Evolutionary conservation across 2,329 filamentous ascomycete genomes (phyloP).

Genomic region (Xenoacremonium recifei): DNA sequence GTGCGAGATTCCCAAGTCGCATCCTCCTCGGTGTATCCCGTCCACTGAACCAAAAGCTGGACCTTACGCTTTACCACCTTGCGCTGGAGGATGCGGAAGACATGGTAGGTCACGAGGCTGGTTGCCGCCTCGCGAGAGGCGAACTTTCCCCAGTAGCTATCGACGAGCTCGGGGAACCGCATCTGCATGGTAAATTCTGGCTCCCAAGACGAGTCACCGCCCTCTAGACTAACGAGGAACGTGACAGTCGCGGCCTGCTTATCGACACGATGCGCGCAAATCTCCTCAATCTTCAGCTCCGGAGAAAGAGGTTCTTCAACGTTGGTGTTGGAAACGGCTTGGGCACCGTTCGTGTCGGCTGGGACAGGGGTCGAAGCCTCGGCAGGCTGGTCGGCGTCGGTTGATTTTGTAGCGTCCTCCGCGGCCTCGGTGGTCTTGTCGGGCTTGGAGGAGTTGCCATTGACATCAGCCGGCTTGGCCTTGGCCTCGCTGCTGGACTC

Average conservation of each 20-base stretch:
- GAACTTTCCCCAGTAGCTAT: slow-evolving; percentile 25
- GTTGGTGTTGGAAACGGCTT: too few relatives aligned
- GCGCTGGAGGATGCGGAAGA: slow-evolving; percentile 25
- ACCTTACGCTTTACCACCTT: slow-evolving; percentile 15
- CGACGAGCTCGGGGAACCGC: slow-evolving; percentile 23
- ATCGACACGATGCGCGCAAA: slow-evolving; percentile 20
- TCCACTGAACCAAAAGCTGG: slow-evolving; percentile 27
- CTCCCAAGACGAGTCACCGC: slow-evolving; percentile 24
- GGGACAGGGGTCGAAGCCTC: slow-evolving; percentile 2
- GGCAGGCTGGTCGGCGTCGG: background rate
- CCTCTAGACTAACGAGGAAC: slow-evolving; percentile 21
- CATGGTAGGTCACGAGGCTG: slow-evolving; percentile 22
- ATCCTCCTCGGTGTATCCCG: slow-evolving; percentile 22
- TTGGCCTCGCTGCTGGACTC: too few relatives aligned
- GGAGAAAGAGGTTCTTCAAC: too few relatives aligned
- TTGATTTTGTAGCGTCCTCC: too few relatives aligned
- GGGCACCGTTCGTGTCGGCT: slow-evolving; percentile 8
- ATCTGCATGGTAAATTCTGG: slow-evolving; percentile 26
- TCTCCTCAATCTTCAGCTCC: slow-evolving; percentile 22
- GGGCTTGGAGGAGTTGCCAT: too few relatives aligned
- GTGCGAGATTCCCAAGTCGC: slow-evolving; percentile 22
- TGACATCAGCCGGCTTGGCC: too few relatives aligned
- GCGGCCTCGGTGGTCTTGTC: slow-evolving; percentile 1
- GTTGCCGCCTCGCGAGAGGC: slow-evolving; percentile 23
- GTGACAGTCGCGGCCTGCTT: slow-evolving; percentile 21